These are phyloP conservation scores for Populus tremula DNA, from an alignment of 345 rosid genomes.

Conservation along the genomic window DNA sequence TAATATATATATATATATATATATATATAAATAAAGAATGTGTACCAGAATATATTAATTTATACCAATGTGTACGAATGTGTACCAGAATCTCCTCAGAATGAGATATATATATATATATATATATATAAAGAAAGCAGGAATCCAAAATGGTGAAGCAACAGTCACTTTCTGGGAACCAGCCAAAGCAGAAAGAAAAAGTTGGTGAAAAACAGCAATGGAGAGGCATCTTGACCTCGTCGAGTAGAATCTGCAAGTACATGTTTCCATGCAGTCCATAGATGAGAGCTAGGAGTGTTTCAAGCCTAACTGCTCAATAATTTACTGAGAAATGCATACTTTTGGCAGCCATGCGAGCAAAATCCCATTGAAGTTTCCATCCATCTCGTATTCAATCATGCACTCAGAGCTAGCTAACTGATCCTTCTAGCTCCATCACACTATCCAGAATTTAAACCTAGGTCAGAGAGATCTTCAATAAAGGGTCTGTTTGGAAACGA, in stretches of 20 bases:
- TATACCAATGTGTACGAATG: background rate
- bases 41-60: background rate
- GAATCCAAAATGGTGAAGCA: background rate
- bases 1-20: background rate
- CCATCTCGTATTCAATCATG: background rate
- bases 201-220: slow-evolving; percentile 1
- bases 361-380: background rate
- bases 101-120: background rate
- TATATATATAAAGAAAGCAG: background rate
- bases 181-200: background rate
- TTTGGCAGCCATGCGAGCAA: slow-evolving; percentile 6
- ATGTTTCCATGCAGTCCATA: slow-evolving; percentile 1
- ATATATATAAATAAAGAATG: background rate
- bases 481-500: background rate
- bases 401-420: background rate
- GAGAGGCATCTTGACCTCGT: slow-evolving; percentile 27
- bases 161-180: background rate
- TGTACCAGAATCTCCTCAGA: background rate
- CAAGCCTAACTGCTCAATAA: slow-evolving; percentile 2
- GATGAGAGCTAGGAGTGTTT: background rate
- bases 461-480: too few species aligned
- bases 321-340: slow-evolving; percentile 8
- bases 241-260: background rate
- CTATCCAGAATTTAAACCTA: background rate
- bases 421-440: background rate